These are phyloP conservation scores for Radiomyces spectabilis DNA, from an alignment of 192 early-diverging fungal genomes.

Conservation along the genomic window DNA sequence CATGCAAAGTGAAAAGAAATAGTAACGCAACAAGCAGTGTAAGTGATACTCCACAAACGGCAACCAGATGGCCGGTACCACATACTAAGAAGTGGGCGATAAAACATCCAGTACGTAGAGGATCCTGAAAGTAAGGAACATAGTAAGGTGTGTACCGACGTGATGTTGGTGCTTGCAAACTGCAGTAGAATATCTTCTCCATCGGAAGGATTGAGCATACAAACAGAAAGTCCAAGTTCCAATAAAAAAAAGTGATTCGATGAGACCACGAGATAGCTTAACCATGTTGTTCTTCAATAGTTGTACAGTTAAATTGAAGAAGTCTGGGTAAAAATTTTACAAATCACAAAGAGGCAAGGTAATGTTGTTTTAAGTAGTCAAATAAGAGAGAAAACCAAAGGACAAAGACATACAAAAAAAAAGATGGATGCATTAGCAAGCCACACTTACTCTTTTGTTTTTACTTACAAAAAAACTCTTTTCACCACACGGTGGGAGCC, in stretches of 20 bases:
- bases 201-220: slow-evolving; percentile 85
- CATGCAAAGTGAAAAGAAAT: slow-evolving; percentile 88
- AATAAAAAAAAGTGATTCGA: too few species aligned
- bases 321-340: too few species aligned
- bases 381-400: too few species aligned
- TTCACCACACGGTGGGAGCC: too few species aligned
- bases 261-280: too few species aligned
- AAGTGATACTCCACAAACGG: slow-evolving; percentile 58
- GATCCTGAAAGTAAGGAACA: slow-evolving; percentile 74
- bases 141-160: slow-evolving; percentile 60
- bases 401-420: neutral
- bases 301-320: too few species aligned
- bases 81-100: slow-evolving; percentile 84
- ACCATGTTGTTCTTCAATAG: too few species aligned
- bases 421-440: too few species aligned
- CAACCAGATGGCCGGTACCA: slow-evolving; percentile 80
- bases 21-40: slow-evolving; percentile 48
- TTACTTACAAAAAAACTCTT: neutral
- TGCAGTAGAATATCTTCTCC: slow-evolving; percentile 82
- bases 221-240: slow-evolving; percentile 82
- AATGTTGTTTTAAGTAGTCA: too few species aligned
- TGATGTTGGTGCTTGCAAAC: slow-evolving; percentile 79
- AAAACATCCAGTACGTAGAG: slow-evolving; percentile 73
- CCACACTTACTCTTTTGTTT: too few species aligned
- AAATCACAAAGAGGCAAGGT: too few species aligned